Evolutionary conservation across 2,329 filamentous ascomycete species (phyloP).

Genomic region (Fusarium sp.): DNA sequence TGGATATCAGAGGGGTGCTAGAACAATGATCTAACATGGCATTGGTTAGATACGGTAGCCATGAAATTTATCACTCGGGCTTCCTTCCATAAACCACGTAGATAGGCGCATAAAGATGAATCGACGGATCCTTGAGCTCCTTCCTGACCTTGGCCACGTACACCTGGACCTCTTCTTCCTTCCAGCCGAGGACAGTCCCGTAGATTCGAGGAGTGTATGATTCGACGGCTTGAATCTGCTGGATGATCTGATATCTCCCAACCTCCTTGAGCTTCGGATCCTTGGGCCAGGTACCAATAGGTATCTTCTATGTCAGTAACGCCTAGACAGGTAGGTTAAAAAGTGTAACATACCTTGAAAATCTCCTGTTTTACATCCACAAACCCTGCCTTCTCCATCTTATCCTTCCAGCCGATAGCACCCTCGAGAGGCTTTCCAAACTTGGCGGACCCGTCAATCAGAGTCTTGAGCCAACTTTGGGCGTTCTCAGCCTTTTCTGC

Average conservation of each 20-base stretch:
- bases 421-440: constrained; percentile 33
- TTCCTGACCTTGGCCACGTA: constrained; percentile 36
- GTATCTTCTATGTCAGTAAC: constrained; percentile 11
- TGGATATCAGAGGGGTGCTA: not conserved
- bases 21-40: not conserved
- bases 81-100: constrained; percentile 30
- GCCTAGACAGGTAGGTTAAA: not conserved
- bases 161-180: constrained; percentile 29
- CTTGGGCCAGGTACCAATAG: constrained; percentile 30
- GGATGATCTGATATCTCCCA: constrained; percentile 25
- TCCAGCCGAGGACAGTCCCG: constrained; percentile 33
- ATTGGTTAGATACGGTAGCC: no score
- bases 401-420: constrained; percentile 18
- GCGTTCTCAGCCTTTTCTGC: constrained; percentile 24
- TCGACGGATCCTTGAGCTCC: constrained; percentile 35
- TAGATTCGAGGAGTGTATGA: constrained; percentile 33
- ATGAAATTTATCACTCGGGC: constrained; percentile 4
- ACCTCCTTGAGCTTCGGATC: constrained; percentile 9
- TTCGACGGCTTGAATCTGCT: constrained; percentile 32
- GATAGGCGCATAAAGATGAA: constrained; percentile 31
- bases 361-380: constrained; percentile 27
- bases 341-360: constrained; percentile 15
- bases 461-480: constrained; percentile 18
- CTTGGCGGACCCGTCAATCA: constrained; percentile 17
- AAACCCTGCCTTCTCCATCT: constrained; percentile 21